These are phyloP conservation scores for Fusarium fujikuroi DNA, from an alignment of 2,329 filamentous ascomycete species.

Conservation along the genomic window DNA sequence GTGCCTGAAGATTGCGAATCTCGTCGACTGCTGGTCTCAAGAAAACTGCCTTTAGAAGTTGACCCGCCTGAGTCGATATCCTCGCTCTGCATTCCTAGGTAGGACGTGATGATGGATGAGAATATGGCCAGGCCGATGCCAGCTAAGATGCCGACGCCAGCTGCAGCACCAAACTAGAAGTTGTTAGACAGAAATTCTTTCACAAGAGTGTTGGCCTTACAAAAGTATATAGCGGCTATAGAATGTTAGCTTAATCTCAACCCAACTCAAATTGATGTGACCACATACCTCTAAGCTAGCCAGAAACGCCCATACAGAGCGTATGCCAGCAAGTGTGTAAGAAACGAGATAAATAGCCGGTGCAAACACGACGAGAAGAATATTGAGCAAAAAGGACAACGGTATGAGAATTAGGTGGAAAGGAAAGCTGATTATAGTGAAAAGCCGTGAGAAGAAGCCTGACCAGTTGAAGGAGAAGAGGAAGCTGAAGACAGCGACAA, in stretches of 20 bases:
- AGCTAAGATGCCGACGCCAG: slow-evolving; percentile 71
- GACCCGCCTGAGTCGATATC: slow-evolving; percentile 14
- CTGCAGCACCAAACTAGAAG: slow-evolving; percentile 69
- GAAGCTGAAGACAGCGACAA: slow-evolving; percentile 43
- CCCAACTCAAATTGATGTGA: neutral
- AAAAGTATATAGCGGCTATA: slow-evolving; percentile 56
- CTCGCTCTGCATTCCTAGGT: slow-evolving; percentile 57
- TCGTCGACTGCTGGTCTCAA: slow-evolving; percentile 27
- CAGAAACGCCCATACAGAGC: slow-evolving; percentile 44
- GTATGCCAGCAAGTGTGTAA: slow-evolving; percentile 40
- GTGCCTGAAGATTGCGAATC: slow-evolving; percentile 45
- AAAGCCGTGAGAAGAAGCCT: slow-evolving; percentile 38
- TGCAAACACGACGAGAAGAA: slow-evolving; percentile 50
- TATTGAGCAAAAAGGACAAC: slow-evolving; percentile 40
- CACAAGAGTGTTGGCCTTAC: slow-evolving; percentile 42
- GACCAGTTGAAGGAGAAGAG: slow-evolving; percentile 46
- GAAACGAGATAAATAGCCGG: slow-evolving; percentile 51
- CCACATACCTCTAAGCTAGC: slow-evolving; percentile 51
- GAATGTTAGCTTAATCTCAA: neutral
- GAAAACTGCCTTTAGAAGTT: slow-evolving; percentile 25
- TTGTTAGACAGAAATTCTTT: neutral
- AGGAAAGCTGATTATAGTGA: slow-evolving; percentile 45
- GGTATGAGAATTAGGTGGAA: slow-evolving; percentile 48
- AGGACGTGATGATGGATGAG: slow-evolving; percentile 64
- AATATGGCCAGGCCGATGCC: slow-evolving; percentile 69